phyloP scores from a whole-genome alignment of 164 flowering plant species.

The Houttuynia cordata region DNA sequence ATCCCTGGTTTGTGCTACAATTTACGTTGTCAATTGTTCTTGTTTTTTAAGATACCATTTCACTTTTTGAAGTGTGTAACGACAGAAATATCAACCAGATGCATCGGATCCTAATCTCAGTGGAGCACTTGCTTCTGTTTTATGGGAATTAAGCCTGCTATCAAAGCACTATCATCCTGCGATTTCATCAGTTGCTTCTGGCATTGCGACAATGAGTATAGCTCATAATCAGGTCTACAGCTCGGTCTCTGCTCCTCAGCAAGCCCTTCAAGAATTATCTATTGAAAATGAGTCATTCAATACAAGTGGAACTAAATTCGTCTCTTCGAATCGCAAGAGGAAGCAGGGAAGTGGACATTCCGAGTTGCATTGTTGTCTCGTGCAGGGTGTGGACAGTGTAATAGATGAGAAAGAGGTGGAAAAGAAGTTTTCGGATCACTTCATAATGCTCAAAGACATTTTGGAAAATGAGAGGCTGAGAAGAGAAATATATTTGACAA shows the following conservation, averaged over 20 bases:
- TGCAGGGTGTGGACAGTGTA: neutral
- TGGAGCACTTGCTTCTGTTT: conserved; percentile 78
- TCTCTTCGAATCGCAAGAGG: conserved; percentile 28
- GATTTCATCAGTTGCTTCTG: too few relatives aligned
- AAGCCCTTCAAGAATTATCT: conserved; percentile 52
- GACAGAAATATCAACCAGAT: conserved; percentile 71
- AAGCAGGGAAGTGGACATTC: conserved; percentile 21
- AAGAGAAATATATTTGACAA: conserved; percentile 34
- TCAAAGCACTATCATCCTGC: conserved; percentile 68
- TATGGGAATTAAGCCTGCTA: conserved; percentile 74
- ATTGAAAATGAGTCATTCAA: conserved; percentile 38
- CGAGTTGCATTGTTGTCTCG: neutral
- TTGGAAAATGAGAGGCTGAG: conserved; percentile 55
- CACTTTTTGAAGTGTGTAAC: neutral
- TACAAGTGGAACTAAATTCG: conserved; percentile 8
- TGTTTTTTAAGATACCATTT: neutral
- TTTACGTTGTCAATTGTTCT: neutral
- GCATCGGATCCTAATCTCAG: conserved; percentile 65
- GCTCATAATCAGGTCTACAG: conserved; percentile 42
- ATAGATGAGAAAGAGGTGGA: conserved; percentile 34
- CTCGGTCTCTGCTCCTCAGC: conserved; percentile 41
- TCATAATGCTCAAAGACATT: conserved; percentile 40
- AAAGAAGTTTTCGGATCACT: conserved; percentile 51
- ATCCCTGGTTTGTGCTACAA: too few relatives aligned
- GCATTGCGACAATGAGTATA: conserved; percentile 36